Evolutionary conservation across 1,284 basidiomycete species (phyloP), one percentile per base, ranked within the genome.

Genomic region (Ceratobasidium sp.): DNA sequence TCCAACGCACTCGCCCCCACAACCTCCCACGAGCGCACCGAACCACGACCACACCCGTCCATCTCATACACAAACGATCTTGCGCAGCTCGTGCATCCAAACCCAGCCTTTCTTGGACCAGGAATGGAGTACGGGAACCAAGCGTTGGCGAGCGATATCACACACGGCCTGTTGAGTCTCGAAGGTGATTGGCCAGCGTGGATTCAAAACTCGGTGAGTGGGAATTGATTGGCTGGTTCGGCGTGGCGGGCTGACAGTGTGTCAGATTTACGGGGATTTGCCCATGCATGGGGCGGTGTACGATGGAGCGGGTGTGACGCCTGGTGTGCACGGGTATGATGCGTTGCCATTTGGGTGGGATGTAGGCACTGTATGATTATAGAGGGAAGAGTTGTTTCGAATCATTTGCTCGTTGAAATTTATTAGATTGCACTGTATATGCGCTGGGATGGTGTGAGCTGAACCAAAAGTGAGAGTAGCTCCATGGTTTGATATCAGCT

Each of bases 151-250:
- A 68, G 51, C 24, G 65, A 68, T 56, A 68, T 68, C 22, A 56
- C 65, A 19, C 65, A 68, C 29, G 65, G 65, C 0, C 22, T 68
- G 37, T 56, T 68, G 65, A 68, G 65, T 39, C 22, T 56, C 19
- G 65, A 68, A 1, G 65, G 65, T 2, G 65, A 68, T 56, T 68
- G 65, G 65, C 65, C 65, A 8, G 65, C 49, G 31, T 68, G 65
- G 65, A 68, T 68, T 56, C 65, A 68, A 41, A 68, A 37, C 19
- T 68, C 65, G 65, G 65, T 68, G 22, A n/a, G 65, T 54, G 34
- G 34, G 2, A 2, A 22, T 29, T 41, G 19, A 4, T n/a, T 29
- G 24, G 16, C 1, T 22, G 0, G 22, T 13, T 51, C 48, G 14
- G 13, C 8, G 29, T 19, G n/a, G 4, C 29, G 19, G 6, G 22